Conservation (phyloP, 257 asterid genomes). For the Paraleonurus japonicus region DNA sequence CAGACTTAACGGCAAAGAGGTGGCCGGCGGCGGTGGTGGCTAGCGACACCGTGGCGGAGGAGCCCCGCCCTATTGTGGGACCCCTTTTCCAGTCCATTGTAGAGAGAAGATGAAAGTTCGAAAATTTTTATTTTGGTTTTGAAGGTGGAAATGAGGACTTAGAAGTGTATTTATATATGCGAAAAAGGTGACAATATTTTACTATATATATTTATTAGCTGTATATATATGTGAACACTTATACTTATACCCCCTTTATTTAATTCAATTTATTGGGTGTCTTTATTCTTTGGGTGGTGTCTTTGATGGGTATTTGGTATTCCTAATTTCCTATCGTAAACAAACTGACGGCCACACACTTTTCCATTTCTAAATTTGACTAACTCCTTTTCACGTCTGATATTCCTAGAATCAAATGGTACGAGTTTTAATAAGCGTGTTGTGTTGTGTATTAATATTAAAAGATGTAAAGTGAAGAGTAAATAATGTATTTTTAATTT, state of each 20-base stretch:
- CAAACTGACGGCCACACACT: constrained; percentile 36
- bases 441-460: too few species aligned
- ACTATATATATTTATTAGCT: neutral
- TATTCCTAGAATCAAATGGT: too few species aligned
- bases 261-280: neutral
- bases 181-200: neutral
- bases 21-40: constrained; percentile 56
- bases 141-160: neutral
- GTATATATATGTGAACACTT: neutral
- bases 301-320: constrained; percentile 24
- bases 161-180: constrained; percentile 5
- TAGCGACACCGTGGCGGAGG: constrained; percentile 65
- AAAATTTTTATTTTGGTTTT: neutral
- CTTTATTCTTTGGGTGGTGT: constrained; percentile 26
- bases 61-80: constrained; percentile 65
- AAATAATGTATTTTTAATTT: too few species aligned
- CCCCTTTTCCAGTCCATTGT: constrained; percentile 77
- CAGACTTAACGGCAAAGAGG: constrained; percentile 64
- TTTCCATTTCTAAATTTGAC: constrained; percentile 18
- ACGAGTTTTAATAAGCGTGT: too few species aligned
- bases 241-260: neutral
- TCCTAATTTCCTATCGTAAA: neutral
- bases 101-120: neutral
- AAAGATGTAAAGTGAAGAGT: too few species aligned
- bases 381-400: too few species aligned